Conservation (phyloP, 768 basidiomycete genomes). For the Basidioascus undulatus region DNA sequence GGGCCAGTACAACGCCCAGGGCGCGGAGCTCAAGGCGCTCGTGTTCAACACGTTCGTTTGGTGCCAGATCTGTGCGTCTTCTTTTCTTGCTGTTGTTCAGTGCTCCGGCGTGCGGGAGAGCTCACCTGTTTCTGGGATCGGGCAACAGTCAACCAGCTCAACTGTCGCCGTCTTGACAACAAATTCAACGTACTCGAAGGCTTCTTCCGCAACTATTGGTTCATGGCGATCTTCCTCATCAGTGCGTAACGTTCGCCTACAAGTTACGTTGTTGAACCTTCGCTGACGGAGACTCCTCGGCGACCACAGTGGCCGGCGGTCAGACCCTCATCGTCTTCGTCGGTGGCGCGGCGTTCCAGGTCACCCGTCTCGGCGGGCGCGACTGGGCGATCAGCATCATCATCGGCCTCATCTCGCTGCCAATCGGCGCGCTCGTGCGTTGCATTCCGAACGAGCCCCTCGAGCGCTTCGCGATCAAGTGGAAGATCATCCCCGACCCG, state of each 20-base stretch:
- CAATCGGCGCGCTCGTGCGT: conserved; percentile 60
- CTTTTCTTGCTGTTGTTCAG: background rate
- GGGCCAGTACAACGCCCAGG: conserved; percentile 4
- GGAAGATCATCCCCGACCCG: conserved; percentile 37
- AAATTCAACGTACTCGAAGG: conserved; percentile 75
- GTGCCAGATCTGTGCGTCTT: conserved; percentile 46
- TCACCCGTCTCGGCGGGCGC: conserved; percentile 45
- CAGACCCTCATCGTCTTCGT: conserved; percentile 78
- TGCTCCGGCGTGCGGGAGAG: background rate
- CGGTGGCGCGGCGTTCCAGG: conserved; percentile 77
- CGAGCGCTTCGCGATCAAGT: conserved; percentile 31
- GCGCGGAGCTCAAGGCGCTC: conserved; percentile 44
- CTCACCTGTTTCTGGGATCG: background rate
- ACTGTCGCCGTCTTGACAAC: conserved; percentile 64
- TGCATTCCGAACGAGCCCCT: conserved; percentile 57
- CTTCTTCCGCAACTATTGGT: conserved; percentile 53
- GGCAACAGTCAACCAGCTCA: conserved; percentile 48
- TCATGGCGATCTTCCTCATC: conserved; percentile 56
- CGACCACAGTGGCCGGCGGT: conserved; percentile 44
- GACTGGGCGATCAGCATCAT: conserved; percentile 89
- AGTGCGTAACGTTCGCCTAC: conserved; percentile 33
- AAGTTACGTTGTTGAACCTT: background rate
- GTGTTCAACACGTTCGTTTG: conserved; percentile 99
- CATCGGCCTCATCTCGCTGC: conserved; percentile 65
- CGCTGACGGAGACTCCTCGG: too few relatives aligned